These are phyloP conservation scores for Ogataea corticis DNA, from an alignment of 805 yeast species.

Conservation along the genomic window DNA sequence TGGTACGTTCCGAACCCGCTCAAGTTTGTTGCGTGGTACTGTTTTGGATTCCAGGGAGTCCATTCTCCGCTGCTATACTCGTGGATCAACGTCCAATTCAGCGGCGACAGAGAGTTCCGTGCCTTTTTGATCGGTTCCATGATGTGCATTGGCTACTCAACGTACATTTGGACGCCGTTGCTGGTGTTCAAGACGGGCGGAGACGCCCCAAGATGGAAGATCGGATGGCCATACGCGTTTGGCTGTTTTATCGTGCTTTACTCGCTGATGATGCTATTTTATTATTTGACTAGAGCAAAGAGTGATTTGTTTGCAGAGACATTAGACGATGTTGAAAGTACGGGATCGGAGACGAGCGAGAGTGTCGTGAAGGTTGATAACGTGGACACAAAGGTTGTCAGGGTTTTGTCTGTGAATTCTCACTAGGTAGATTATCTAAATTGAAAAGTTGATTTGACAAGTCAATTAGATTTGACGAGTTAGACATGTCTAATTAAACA, in stretches of 20 bases:
- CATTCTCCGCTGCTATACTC: constrained; percentile 5
- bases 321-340: not conserved
- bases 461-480: too few relatives aligned
- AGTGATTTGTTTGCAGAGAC: not conserved
- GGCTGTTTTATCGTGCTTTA: constrained; percentile 5
- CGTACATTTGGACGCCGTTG: constrained; percentile 2
- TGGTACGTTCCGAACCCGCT: constrained; percentile 2
- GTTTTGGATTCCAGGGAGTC: constrained; percentile 1
- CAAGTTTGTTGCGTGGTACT: constrained; percentile 4
- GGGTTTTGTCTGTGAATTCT: not conserved
- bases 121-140: constrained; percentile 5
- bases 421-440: not conserved
- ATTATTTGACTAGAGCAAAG: constrained; percentile 1
- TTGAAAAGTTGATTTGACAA: not conserved
- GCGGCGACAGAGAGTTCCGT: constrained; percentile 2
- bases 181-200: constrained; percentile 6
- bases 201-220: constrained; percentile 7
- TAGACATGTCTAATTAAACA: too few relatives aligned
- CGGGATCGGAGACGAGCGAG: not conserved
- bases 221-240: constrained; percentile 8
- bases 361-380: not conserved
- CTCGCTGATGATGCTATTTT: constrained; percentile 6
- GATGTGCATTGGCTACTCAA: constrained; percentile 5
- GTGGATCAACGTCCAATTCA: constrained; percentile 4
- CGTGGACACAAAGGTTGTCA: not conserved